Evolutionary conservation across 1,284 basidiomycete genomes (phyloP).

Genomic region (Pholiota adiposa): DNA sequence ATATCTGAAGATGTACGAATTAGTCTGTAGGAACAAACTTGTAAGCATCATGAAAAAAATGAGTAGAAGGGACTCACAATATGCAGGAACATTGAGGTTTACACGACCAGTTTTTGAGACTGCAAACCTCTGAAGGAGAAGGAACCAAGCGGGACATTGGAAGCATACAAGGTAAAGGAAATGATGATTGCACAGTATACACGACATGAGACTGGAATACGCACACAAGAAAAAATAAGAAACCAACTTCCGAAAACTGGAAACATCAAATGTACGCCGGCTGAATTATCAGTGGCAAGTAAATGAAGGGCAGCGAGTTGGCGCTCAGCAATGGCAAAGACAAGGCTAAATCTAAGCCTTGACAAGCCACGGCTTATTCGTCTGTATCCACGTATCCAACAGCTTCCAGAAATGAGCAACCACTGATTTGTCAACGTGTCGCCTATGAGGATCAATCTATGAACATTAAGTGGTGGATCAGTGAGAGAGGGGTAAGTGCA

Average conservation of each 20-base stretch:
- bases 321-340: background rate
- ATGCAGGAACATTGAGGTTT: too few relatives aligned
- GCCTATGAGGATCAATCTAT: conserved; percentile 86
- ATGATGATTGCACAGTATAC: conserved; percentile 7
- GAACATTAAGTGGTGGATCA: conserved; percentile 4
- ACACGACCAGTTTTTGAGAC: background rate
- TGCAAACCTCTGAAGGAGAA: background rate
- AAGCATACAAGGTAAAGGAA: background rate
- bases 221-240: background rate
- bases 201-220: background rate
- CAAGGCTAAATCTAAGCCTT: conserved; percentile 24
- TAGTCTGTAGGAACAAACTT: background rate
- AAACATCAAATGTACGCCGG: background rate
- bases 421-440: conserved; percentile 95
- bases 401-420: conserved; percentile 96
- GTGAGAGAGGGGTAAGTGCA: conserved; percentile 4
- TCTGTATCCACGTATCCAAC: conserved; percentile 83
- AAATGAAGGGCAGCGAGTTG: background rate
- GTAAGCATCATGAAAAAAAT: too few relatives aligned
- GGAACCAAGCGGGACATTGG: background rate
- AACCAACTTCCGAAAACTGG: background rate
- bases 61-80: background rate
- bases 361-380: conserved; percentile 80
- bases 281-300: background rate
- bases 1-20: background rate